These are phyloP conservation scores for Ilex asprella DNA, from an alignment of 257 asterid genomes.

Conservation along the genomic window DNA sequence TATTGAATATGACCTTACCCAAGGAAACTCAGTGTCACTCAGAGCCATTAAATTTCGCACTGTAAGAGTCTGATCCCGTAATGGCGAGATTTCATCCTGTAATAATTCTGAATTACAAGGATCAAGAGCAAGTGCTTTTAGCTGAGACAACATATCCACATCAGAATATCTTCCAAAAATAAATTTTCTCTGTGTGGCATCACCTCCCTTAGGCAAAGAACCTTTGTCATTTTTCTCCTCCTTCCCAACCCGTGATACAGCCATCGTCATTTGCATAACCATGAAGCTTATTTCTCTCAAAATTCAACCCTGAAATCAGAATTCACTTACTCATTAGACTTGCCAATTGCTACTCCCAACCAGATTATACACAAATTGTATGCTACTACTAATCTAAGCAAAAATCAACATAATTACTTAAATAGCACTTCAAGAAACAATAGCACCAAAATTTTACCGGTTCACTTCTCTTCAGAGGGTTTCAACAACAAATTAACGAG, in stretches of 20 bases:
- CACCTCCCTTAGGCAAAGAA: constrained; percentile 14
- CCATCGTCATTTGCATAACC: constrained; percentile 32
- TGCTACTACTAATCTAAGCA: too few species aligned
- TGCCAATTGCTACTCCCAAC: too few species aligned
- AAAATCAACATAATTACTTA: too few species aligned
- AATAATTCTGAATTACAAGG: constrained; percentile 42
- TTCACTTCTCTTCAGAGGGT: too few species aligned
- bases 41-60: constrained; percentile 50
- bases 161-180: constrained; percentile 54
- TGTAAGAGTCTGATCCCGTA: constrained; percentile 46
- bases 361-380: too few species aligned
- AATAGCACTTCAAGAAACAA: too few species aligned
- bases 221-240: constrained; percentile 23
- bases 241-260: constrained; percentile 8
- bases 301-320: constrained; percentile 26
- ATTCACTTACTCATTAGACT: neutral
- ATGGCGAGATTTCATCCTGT: constrained; percentile 28
- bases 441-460: too few species aligned
- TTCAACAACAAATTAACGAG: too few species aligned
- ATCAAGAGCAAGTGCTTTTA: constrained; percentile 54
- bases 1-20: constrained; percentile 33
- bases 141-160: constrained; percentile 44
- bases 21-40: constrained; percentile 40
- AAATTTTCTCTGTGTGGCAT: constrained; percentile 21
- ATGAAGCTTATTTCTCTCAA: neutral